These are phyloP conservation scores for Corinectria fuckeliana DNA, from an alignment of 2,329 filamentous ascomycete genomes.

Conservation along the genomic window DNA sequence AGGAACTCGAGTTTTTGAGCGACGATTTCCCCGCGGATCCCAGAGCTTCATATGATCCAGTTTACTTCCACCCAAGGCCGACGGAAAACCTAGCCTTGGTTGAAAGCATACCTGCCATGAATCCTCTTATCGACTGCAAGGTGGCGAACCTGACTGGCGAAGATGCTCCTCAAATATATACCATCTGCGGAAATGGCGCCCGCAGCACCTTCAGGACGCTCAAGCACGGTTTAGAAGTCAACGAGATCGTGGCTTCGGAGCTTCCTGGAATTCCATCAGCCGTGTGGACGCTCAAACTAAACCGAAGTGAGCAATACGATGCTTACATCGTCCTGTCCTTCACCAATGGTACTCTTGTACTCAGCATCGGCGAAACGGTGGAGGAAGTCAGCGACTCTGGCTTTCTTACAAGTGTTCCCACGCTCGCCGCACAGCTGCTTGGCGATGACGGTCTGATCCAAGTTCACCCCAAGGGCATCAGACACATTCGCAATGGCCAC, in stretches of 20 bases:
- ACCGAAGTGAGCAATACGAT: constrained; percentile 82
- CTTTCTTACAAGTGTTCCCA: constrained; percentile 87
- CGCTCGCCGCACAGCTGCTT: constrained; percentile 90
- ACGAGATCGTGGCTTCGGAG: constrained; percentile 94
- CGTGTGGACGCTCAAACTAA: constrained; percentile 95
- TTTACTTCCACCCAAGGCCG: constrained; percentile 83
- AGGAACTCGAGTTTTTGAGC: constrained; percentile 85
- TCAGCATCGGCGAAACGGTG: constrained; percentile 96
- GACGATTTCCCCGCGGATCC: constrained; percentile 82
- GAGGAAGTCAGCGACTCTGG: constrained; percentile 95
- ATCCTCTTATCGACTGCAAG: constrained; percentile 89
- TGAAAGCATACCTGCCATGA: constrained; percentile 86
- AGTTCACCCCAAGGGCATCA: constrained; percentile 94
- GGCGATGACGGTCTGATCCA: constrained; percentile 93
- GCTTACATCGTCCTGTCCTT: constrained; percentile 96
- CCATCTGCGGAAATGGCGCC: constrained; percentile 86
- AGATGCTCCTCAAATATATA: constrained; percentile 96
- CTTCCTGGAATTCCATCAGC: constrained; percentile 86
- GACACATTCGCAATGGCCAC: constrained; percentile 79
- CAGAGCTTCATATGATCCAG: constrained; percentile 72
- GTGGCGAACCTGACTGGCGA: constrained; percentile 90
- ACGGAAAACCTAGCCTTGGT: constrained; percentile 84
- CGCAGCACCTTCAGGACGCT: constrained; percentile 90
- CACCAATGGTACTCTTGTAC: constrained; percentile 84
- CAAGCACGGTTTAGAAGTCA: constrained; percentile 91